Evolutionary conservation across 345 rosid genomes (phyloP).

Genomic region (Odontarrhena argentea): DNA sequence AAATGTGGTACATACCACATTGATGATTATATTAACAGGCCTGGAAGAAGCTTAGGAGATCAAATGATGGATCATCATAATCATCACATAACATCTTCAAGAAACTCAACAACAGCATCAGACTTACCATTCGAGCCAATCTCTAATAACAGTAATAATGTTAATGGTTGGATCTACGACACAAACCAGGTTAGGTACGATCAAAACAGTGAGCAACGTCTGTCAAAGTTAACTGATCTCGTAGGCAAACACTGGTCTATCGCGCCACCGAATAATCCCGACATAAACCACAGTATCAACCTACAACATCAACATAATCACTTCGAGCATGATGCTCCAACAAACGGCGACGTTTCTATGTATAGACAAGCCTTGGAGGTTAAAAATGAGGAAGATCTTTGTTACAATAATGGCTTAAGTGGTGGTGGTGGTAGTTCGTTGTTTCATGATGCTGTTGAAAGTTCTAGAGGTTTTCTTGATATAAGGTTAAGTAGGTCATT

Average conservation of each 20-base stretch:
- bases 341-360: constrained; percentile 48
- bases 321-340: constrained; percentile 28
- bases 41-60: constrained; percentile 54
- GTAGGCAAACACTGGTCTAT: constrained; percentile 69
- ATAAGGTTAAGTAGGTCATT: constrained; percentile 54
- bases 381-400: constrained; percentile 42
- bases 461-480: constrained; percentile 40
- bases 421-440: constrained; percentile 35
- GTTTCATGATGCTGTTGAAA: constrained; percentile 39
- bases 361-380: constrained; percentile 39
- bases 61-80: constrained; percentile 48
- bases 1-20: not conserved
- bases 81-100: constrained; percentile 48
- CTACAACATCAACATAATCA: constrained; percentile 32
- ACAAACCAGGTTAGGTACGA: constrained; percentile 45
- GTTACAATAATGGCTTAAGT: constrained; percentile 39
- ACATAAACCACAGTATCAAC: constrained; percentile 37
- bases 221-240: constrained; percentile 53
- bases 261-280: constrained; percentile 60
- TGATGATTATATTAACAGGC: constrained; percentile 33
- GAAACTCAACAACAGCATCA: constrained; percentile 44
- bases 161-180: constrained; percentile 47
- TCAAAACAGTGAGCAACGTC: constrained; percentile 45
- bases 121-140: constrained; percentile 49
- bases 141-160: constrained; percentile 43